Evolutionary conservation across 1,284 basidiomycete species (phyloP).

Genomic region (Sanghuangporus baumii): DNA sequence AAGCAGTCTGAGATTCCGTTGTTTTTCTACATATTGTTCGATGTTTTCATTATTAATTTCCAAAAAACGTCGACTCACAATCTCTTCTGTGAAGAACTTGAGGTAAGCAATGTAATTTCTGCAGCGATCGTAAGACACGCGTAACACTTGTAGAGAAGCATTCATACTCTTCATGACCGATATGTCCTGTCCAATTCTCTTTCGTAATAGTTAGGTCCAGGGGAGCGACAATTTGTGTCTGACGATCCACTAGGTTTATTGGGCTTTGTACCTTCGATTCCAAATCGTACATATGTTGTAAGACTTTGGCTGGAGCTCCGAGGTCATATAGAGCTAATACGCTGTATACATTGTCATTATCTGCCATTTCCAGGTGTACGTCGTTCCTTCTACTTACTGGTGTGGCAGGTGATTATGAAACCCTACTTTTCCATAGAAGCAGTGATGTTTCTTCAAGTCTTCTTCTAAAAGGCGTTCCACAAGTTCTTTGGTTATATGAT

Average conservation of each 20-base stretch:
- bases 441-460: slow-evolving; percentile 54
- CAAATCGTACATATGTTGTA: slow-evolving; percentile 48
- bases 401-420: slow-evolving; percentile 65
- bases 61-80: slow-evolving; percentile 24
- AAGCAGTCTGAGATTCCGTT: slow-evolving; percentile 40
- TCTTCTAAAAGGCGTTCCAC: slow-evolving; percentile 45
- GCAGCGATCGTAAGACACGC: background rate
- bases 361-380: background rate
- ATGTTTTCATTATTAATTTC: background rate
- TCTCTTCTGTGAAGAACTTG: slow-evolving; percentile 48
- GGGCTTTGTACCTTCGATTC: slow-evolving; percentile 38
- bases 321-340: slow-evolving; percentile 61
- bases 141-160: background rate
- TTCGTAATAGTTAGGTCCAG: slow-evolving; percentile 34
- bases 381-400: slow-evolving; percentile 34
- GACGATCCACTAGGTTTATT: slow-evolving; percentile 36
- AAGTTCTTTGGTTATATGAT: slow-evolving; percentile 33
- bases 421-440: slow-evolving; percentile 43
- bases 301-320: slow-evolving; percentile 45
- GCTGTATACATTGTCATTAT: slow-evolving; percentile 25
- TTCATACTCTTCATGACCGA: slow-evolving; percentile 49
- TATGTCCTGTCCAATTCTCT: slow-evolving; percentile 49
- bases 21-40: slow-evolving; percentile 3
- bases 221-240: slow-evolving; percentile 28
- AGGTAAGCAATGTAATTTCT: slow-evolving; percentile 52